Conservation (phyloP, 768 basidiomycete genomes). For the Leucocoprinus sp. region DNA sequence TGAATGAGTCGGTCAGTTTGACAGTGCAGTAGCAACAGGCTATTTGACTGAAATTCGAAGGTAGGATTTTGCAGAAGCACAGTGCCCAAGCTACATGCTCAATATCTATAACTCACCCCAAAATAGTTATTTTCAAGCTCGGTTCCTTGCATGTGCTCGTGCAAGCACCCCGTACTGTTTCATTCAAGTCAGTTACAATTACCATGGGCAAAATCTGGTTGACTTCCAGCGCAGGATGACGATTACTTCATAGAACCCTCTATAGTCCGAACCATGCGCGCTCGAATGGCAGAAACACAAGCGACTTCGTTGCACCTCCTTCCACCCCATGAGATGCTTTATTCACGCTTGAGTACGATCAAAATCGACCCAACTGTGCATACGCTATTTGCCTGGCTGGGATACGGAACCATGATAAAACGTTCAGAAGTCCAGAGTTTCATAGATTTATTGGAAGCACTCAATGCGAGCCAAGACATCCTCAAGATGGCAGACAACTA, state of each 20-base stretch:
- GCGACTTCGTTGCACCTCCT: slow-evolving; percentile 40
- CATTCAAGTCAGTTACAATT: slow-evolving; percentile 36
- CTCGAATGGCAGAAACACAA: slow-evolving; percentile 24
- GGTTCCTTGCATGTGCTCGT: slow-evolving; percentile 49
- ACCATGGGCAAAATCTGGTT: slow-evolving; percentile 6
- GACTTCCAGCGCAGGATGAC: slow-evolving; percentile 41
- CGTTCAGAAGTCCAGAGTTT: slow-evolving; percentile 37
- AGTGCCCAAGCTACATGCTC: slow-evolving; percentile 36
- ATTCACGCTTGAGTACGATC: slow-evolving; percentile 40
- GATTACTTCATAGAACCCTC: slow-evolving; percentile 57
- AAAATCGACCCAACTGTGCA: slow-evolving; percentile 30
- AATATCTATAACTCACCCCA: slow-evolving; percentile 47
- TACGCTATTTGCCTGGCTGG: slow-evolving; percentile 59
- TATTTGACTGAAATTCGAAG: not conserved
- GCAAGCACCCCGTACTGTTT: slow-evolving; percentile 50
- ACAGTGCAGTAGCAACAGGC: not conserved
- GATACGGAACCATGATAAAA: slow-evolving; percentile 50
- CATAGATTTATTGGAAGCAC: slow-evolving; percentile 33
- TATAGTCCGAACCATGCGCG: slow-evolving; percentile 42
- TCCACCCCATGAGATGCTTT: slow-evolving; percentile 54
- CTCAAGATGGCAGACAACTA: slow-evolving; percentile 67
- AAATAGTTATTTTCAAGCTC: slow-evolving; percentile 55
- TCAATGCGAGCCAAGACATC: slow-evolving; percentile 41
- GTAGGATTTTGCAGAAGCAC: slow-evolving; percentile 34
- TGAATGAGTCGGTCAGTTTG: slow-evolving; percentile 34